Percentiles rank a stretch among this genome's conserved stretches.
phyloP scores from a whole-genome alignment of 2,329 filamentous ascomycete species.

The Xylaria sp. region DNA sequence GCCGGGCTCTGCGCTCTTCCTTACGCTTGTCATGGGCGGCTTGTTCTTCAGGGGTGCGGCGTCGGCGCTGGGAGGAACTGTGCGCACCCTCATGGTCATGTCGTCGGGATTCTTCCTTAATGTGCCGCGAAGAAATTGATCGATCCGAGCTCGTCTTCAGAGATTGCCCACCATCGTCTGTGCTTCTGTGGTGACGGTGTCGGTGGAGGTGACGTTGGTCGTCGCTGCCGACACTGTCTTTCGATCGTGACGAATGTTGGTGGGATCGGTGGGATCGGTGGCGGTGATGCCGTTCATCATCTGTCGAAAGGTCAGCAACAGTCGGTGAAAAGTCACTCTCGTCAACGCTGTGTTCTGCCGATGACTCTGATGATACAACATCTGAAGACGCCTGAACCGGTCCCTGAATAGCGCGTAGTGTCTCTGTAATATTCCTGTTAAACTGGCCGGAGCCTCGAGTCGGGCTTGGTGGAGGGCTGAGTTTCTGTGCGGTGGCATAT shows the following conservation, averaged over 20 bases:
- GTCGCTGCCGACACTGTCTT: constrained; percentile 40
- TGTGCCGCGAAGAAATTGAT: constrained; percentile 55
- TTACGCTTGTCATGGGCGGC: constrained; percentile 62
- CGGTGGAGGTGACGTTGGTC: constrained; percentile 53
- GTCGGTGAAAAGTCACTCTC: constrained; percentile 56
- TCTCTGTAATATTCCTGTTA: constrained; percentile 43
- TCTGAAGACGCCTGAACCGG: constrained; percentile 42
- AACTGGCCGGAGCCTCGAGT: constrained; percentile 36
- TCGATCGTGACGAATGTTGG: constrained; percentile 42
- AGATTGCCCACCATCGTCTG: constrained; percentile 40
- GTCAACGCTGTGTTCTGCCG: constrained; percentile 50
- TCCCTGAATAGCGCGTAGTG: constrained; percentile 35
- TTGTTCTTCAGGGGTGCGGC: constrained; percentile 60
- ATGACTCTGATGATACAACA: constrained; percentile 42
- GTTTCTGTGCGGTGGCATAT: constrained; percentile 61
- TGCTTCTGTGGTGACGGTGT: constrained; percentile 47
- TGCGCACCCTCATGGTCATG: constrained; percentile 53
- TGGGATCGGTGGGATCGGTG: constrained; percentile 29
- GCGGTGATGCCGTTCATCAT: constrained; percentile 54
- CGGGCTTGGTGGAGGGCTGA: constrained; percentile 54
- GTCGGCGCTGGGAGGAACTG: constrained; percentile 48
- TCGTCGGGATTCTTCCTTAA: constrained; percentile 48
- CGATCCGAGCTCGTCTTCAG: constrained; percentile 46
- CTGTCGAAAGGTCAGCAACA: constrained; percentile 68
- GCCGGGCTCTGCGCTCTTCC: constrained; percentile 57